These are phyloP conservation scores for Elasticomyces elasticus DNA, from an alignment of 495 filamentous ascomycete genomes.

Conservation along the genomic window DNA sequence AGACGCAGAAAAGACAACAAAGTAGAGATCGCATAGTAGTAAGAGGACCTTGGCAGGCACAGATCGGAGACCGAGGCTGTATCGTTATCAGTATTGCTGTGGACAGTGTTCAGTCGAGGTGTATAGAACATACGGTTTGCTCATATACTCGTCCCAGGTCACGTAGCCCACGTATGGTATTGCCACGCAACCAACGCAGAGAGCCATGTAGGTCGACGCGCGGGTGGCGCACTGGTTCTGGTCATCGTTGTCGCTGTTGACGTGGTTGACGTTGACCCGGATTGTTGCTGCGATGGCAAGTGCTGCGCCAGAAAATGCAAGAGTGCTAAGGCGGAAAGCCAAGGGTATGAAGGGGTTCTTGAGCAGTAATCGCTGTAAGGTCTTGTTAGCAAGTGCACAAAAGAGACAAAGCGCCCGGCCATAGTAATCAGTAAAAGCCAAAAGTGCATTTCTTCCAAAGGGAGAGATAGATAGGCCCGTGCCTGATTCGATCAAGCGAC, in stretches of 20 bases:
- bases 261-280: conserved; percentile 32
- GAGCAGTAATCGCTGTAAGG: conserved; percentile 14
- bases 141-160: conserved; percentile 91
- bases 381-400: background rate
- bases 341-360: conserved; percentile 75
- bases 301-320: conserved; percentile 70
- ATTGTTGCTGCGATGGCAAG: conserved; percentile 72
- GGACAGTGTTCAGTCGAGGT: background rate
- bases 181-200: conserved; percentile 80
- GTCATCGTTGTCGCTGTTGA: conserved; percentile 24
- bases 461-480: background rate
- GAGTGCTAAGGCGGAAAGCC: conserved; percentile 69
- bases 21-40: conserved; percentile 82
- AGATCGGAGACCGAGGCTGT: conserved; percentile 61
- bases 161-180: conserved; percentile 86
- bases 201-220: conserved; percentile 77
- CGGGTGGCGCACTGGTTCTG: conserved; percentile 43
- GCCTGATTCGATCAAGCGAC: background rate
- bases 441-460: too few species aligned
- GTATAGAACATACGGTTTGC: conserved; percentile 51
- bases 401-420: background rate
- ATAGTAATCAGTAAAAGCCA: background rate
- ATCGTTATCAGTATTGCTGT: background rate
- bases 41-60: conserved; percentile 76
- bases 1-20: conserved; percentile 91